A percentile compares a stretch with the other conserved stretches of the same genome.
phyloP scores from a whole-genome alignment of 163 green algal genomes.

The Scenedesmus sp. region DNA sequence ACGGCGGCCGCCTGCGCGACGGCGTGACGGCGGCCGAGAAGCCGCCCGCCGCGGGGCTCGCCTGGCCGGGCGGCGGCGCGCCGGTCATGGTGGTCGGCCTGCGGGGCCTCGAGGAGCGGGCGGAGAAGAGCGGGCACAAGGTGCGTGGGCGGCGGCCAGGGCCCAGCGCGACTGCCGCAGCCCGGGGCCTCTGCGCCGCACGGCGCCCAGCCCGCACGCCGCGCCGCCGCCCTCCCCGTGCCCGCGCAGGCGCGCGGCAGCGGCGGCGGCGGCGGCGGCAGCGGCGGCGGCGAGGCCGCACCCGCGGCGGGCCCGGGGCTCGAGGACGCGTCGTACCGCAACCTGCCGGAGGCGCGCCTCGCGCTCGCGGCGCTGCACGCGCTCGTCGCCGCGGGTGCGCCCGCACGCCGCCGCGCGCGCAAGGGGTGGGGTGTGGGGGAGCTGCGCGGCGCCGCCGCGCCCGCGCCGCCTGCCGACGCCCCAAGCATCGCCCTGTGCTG shows the following conservation, averaged over 20 bases:
- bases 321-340: conserved; percentile 57
- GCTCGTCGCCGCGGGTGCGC: conserved; percentile 46
- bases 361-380: conserved; percentile 50
- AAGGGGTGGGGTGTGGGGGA: neutral
- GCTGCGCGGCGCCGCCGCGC: no score
- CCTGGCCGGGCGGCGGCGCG: conserved; percentile 64
- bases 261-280: neutral
- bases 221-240: neutral
- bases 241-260: neutral
- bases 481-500: no score
- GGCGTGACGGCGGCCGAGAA: conserved; percentile 62
- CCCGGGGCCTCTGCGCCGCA: no score
- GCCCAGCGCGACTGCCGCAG: no score
- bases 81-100: conserved; percentile 65
- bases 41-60: conserved; percentile 55
- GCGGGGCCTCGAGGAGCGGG: conserved; percentile 20
- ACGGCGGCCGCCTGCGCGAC: conserved; percentile 75
- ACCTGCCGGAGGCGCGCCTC: conserved; percentile 67
- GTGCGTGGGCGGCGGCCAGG: neutral
- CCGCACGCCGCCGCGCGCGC: neutral
- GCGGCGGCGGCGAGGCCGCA: neutral
- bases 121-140: conserved; percentile 24
- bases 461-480: no score
- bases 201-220: no score
- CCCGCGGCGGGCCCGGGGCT: neutral